Evolutionary conservation across 495 filamentous ascomycete species (phyloP).

Genomic region (Letharia lupina): DNA sequence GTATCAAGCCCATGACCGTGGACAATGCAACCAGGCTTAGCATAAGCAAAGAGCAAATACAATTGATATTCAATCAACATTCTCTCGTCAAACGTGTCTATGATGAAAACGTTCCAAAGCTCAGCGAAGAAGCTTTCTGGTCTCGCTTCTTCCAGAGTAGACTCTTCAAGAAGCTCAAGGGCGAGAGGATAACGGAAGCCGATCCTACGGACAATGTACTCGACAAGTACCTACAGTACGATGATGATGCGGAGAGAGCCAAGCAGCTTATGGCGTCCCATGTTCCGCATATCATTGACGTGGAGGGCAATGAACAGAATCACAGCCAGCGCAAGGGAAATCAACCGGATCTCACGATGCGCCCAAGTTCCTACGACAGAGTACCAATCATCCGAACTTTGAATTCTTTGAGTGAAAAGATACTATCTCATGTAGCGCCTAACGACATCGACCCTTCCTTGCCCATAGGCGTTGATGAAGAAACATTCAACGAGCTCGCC

Average conservation of each 20-base stretch:
- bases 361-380: conserved; percentile 55
- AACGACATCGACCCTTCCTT: conserved; percentile 59
- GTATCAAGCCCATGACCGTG: conserved; percentile 72
- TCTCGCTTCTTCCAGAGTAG: conserved; percentile 81
- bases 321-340: conserved; percentile 73
- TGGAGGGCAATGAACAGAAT: conserved; percentile 91
- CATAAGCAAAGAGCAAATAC: conserved; percentile 85
- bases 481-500: conserved; percentile 61
- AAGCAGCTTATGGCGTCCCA: conserved; percentile 47
- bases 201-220: conserved; percentile 67
- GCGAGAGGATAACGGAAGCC: conserved; percentile 67
- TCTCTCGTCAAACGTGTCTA: conserved; percentile 85
- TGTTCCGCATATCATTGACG: conserved; percentile 80
- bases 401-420: conserved; percentile 81
- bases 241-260: conserved; percentile 42
- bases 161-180: conserved; percentile 83
- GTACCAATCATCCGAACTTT: conserved; percentile 76
- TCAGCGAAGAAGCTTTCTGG: conserved; percentile 80
- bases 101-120: conserved; percentile 82
- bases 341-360: conserved; percentile 78
- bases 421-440: conserved; percentile 76
- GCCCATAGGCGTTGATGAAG: conserved; percentile 62
- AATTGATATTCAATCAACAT: conserved; percentile 86
- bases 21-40: conserved; percentile 71
- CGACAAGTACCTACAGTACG: conserved; percentile 71